A percentile compares a stretch with the other conserved stretches of the same genome.
Evolutionary conservation across 257 asterid genomes (phyloP).

Genomic region (Solanum habrochaites): DNA sequence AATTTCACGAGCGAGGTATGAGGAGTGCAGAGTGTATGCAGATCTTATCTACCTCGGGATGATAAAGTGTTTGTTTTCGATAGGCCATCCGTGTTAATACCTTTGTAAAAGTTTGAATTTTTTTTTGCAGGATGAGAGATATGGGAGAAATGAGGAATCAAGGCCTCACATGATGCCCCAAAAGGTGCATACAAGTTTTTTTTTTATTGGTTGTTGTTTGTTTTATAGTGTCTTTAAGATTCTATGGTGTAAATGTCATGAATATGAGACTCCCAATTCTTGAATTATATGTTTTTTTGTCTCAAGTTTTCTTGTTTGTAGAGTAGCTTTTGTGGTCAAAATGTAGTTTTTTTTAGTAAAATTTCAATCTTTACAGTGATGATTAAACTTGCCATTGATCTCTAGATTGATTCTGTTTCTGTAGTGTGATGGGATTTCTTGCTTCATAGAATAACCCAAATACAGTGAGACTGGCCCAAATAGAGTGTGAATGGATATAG

Average conservation of each 20-base stretch:
- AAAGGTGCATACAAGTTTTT: conserved; percentile 7
- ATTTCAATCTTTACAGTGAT: neutral
- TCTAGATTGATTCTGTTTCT: neutral
- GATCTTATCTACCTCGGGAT: neutral
- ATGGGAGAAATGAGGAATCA: conserved; percentile 28
- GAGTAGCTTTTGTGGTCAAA: neutral
- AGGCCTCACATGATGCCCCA: conserved; percentile 19
- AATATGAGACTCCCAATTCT: neutral
- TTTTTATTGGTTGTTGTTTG: neutral
- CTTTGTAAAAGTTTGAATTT: neutral
- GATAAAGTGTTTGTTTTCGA: neutral
- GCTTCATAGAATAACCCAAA: neutral
- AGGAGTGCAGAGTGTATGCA: neutral
- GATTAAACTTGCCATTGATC: neutral
- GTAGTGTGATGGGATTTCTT: neutral
- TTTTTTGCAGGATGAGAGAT: conserved; percentile 23
- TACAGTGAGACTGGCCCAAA: neutral
- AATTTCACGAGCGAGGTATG: no score
- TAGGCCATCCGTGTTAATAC: neutral
- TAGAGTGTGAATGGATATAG: neutral
- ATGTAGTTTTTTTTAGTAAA: neutral
- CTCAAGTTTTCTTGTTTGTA: neutral
- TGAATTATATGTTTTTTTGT: neutral
- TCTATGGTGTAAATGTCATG: neutral
- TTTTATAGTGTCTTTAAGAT: neutral